Percentiles rank a stretch among this genome's conserved stretches.
These are phyloP conservation scores for Mucor racemosus DNA, from an alignment of 371 early-diverging fungal genomes.

Conservation along the genomic window DNA sequence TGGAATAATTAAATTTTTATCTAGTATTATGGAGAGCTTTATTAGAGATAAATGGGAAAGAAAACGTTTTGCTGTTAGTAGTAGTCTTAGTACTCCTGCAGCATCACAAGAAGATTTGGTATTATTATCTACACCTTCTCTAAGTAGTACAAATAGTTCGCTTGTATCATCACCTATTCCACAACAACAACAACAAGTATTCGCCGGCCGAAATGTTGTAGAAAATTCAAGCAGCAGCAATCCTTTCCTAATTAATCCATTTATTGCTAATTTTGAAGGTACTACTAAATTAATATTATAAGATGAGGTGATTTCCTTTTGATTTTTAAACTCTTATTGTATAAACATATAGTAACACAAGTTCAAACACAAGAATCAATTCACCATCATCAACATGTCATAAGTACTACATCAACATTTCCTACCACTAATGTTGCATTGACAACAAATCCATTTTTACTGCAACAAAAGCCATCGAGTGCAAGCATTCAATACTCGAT, in stretches of 20 bases:
- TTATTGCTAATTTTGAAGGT: neutral
- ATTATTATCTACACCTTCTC: conserved; percentile 1
- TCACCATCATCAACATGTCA: conserved; percentile 2
- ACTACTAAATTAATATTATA: neutral
- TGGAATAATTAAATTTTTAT: neutral
- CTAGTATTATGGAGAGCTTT: neutral
- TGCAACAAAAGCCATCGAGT: neutral
- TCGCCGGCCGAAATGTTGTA: neutral
- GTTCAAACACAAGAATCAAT: neutral
- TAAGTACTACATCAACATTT: neutral
- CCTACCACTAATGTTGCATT: neutral
- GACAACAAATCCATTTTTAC: neutral
- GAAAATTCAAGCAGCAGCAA: neutral
- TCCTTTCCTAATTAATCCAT: neutral
- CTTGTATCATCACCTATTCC: conserved; percentile 10
- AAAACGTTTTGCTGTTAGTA: neutral
- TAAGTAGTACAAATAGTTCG: conserved; percentile 8
- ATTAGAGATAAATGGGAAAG: conserved; percentile 3
- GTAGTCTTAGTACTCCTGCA: neutral
- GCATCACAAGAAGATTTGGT: conserved; percentile 6
- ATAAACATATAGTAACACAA: neutral
- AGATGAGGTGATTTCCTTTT: too few species aligned
- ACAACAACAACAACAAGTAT: neutral
- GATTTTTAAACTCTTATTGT: neutral
- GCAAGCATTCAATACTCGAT: neutral